Evolutionary conservation across 371 early-diverging fungal genomes (phyloP).

Genomic region (Mucor circinelloides): DNA sequence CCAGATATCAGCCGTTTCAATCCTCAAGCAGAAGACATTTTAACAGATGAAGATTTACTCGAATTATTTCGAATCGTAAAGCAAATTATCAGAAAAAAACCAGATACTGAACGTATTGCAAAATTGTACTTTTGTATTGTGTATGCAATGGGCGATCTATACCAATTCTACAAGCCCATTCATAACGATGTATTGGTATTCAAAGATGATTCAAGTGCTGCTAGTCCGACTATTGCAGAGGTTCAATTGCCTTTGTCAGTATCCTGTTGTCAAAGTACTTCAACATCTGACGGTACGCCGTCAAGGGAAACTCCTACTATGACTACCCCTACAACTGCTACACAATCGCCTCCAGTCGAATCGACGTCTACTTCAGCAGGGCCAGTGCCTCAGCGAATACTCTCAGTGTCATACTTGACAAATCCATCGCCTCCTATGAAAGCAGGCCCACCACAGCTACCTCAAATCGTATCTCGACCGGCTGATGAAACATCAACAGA

Average conservation of each 20-base stretch:
- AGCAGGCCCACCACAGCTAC: slow-evolving; percentile 1
- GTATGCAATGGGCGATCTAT: slow-evolving; percentile 46
- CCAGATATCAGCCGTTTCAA: slow-evolving; percentile 15
- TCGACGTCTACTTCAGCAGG: background rate
- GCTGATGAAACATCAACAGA: slow-evolving; percentile 30
- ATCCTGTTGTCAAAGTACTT: slow-evolving; percentile 18
- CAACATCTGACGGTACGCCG: slow-evolving; percentile 1
- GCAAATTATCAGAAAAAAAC: slow-evolving; percentile 41
- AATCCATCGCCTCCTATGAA: slow-evolving; percentile 7
- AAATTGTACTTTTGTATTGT: slow-evolving; percentile 49
- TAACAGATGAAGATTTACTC: slow-evolving; percentile 48
- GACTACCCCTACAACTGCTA: background rate
- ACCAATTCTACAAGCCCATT: slow-evolving; percentile 39
- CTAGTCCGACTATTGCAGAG: slow-evolving; percentile 2
- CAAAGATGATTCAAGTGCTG: slow-evolving; percentile 20
- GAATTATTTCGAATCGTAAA: slow-evolving; percentile 49
- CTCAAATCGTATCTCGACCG: background rate
- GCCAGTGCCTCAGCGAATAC: slow-evolving; percentile 20
- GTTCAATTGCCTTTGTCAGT: slow-evolving; percentile 19
- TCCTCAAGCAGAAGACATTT: slow-evolving; percentile 51
- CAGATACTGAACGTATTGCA: slow-evolving; percentile 42
- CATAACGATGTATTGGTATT: slow-evolving; percentile 42
- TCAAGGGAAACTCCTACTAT: background rate
- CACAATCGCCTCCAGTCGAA: background rate
- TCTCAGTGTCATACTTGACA: slow-evolving; percentile 42